A percentile compares a stretch with the other conserved stretches of the same genome.
phyloP scores from a whole-genome alignment of 176 grass and related monocot genomes.

The Oropetium thomaeum region DNA sequence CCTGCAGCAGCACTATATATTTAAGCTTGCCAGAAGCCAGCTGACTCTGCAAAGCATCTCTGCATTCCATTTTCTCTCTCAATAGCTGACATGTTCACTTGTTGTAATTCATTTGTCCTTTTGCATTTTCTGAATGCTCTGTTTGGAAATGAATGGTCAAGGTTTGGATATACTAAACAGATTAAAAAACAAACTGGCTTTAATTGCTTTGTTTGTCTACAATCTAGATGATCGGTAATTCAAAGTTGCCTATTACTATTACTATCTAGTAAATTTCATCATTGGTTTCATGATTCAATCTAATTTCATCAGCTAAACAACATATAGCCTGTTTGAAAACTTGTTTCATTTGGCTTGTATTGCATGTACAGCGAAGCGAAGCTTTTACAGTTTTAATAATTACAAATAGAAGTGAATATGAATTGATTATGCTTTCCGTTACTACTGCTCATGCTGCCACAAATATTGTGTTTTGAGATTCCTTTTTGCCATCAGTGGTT shows the following conservation, averaged over 20 bases:
- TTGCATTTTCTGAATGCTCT: neutral
- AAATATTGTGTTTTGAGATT: neutral
- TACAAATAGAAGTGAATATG: neutral
- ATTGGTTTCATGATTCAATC: neutral
- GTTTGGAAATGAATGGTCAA: neutral
- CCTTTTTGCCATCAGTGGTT: neutral
- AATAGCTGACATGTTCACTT: constrained; percentile 4
- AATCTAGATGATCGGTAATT: constrained; percentile 1
- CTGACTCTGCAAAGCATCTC: neutral
- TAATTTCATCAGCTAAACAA: constrained; percentile 10
- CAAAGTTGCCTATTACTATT: neutral
- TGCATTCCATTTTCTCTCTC: constrained; percentile 3
- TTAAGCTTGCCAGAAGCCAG: neutral
- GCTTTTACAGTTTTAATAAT: neutral
- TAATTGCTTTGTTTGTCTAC: constrained; percentile 10
- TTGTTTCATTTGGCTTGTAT: constrained; percentile 9
- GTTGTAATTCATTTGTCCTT: neutral
- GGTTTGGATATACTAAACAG: constrained; percentile 15
- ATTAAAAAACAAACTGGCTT: neutral
- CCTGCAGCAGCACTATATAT: neutral
- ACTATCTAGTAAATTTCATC: neutral
- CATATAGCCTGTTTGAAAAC: neutral
- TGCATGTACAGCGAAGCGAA: neutral
- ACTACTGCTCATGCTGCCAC: neutral
- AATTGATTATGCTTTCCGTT: neutral